phyloP scores from a whole-genome alignment of 345 rosid species.

The Schrenkiella parvula region DNA sequence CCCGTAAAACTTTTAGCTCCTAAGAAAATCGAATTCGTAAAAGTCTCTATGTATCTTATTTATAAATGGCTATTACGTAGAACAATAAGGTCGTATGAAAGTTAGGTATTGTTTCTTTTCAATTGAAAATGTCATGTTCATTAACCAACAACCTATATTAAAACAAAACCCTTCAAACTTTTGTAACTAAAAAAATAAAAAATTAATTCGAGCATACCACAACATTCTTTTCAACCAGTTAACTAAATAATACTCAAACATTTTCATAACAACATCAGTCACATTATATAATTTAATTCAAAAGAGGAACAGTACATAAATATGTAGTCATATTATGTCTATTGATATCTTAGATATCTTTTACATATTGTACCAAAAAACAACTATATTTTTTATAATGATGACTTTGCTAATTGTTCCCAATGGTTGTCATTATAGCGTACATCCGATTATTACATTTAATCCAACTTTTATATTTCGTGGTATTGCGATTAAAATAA shows the following conservation, averaged over 20 bases:
- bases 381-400: no score
- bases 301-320: neutral
- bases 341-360: neutral
- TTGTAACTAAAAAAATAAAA: neutral
- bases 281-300: neutral
- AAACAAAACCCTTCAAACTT: neutral
- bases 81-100: slow-evolving; percentile 6
- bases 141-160: slow-evolving; percentile 8
- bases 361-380: no score
- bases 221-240: neutral
- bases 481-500: no score
- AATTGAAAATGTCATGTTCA: slow-evolving; percentile 14
- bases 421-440: no score
- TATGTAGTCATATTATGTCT: neutral
- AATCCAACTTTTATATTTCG: no score
- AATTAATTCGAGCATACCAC: neutral
- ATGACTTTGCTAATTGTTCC: no score
- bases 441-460: no score
- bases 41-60: neutral
- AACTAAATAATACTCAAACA: neutral
- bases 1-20: slow-evolving; percentile 13
- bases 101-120: slow-evolving; percentile 18
- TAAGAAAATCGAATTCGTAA: neutral
- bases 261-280: neutral
- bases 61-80: slow-evolving; percentile 5